Percentiles rank a stretch among this genome's conserved stretches.
These are phyloP conservation scores for Rhodotorula sp. DNA, from an alignment of 1,284 basidiomycete genomes.

Conservation along the genomic window DNA sequence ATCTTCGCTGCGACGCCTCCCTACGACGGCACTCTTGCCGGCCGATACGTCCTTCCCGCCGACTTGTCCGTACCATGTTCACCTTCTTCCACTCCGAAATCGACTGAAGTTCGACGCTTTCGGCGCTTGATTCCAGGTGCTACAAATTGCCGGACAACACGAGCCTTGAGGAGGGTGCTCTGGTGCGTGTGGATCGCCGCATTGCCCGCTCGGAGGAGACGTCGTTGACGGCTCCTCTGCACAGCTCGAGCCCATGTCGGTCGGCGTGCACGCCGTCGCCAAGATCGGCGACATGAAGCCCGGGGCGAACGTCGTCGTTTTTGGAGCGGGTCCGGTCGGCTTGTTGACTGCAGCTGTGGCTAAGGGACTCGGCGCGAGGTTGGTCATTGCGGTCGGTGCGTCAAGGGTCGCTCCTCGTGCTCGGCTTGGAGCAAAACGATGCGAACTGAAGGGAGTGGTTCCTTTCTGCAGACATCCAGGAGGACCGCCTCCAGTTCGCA, in stretches of 20 bases:
- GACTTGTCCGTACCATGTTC: conserved; percentile 23
- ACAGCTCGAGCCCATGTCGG: conserved; percentile 88
- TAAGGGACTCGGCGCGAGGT: conserved; percentile 68
- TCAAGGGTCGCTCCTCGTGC: background rate
- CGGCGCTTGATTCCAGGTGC: conserved; percentile 71
- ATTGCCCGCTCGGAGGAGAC: background rate
- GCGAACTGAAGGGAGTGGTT: too few species aligned
- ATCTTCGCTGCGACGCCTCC: conserved; percentile 76
- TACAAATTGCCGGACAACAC: conserved; percentile 73
- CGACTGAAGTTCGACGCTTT: conserved; percentile 57
- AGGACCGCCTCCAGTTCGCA: conserved; percentile 80
- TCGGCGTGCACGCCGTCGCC: conserved; percentile 83
- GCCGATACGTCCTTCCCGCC: conserved; percentile 55
- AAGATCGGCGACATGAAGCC: conserved; percentile 68
- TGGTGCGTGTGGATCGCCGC: conserved; percentile 56
- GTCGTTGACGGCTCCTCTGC: conserved; percentile 45
- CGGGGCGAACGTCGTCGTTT: conserved; percentile 57
- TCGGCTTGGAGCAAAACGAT: background rate
- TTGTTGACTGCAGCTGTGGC: conserved; percentile 83
- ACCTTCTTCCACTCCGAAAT: background rate
- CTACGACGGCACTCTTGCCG: conserved; percentile 78
- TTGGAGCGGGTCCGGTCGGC: conserved; percentile 87
- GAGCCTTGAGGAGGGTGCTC: conserved; percentile 76
- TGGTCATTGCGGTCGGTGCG: conserved; percentile 69
- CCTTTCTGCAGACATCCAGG: conserved; percentile 75